phyloP scores from a whole-genome alignment of 495 filamentous ascomycete species.

The Cercophora sp. region DNA sequence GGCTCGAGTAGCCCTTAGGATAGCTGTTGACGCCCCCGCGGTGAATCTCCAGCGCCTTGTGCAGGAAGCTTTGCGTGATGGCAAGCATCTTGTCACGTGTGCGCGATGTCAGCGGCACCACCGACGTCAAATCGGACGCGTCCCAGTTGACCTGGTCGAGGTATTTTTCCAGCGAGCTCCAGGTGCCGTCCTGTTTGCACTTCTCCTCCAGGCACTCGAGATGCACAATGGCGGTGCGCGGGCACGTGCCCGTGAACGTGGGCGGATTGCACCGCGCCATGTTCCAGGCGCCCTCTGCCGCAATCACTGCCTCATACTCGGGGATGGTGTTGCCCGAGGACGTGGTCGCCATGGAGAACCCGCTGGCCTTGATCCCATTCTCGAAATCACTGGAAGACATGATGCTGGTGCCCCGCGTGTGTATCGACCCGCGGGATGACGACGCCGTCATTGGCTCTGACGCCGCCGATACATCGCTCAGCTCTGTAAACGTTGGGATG shows the following conservation, averaged over 20 bases:
- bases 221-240: conserved; percentile 54
- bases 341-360: conserved; percentile 20
- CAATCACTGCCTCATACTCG: conserved; percentile 50
- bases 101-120: conserved; percentile 44
- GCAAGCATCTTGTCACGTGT: conserved; percentile 61
- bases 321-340: conserved; percentile 30
- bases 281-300: conserved; percentile 53
- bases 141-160: conserved; percentile 34
- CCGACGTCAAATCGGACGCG: conserved; percentile 38
- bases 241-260: conserved; percentile 48
- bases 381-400: conserved; percentile 39
- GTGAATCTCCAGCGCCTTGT: conserved; percentile 60
- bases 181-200: conserved; percentile 50
- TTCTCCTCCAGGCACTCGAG: conserved; percentile 55
- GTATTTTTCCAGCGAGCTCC: conserved; percentile 40
- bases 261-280: conserved; percentile 54
- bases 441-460: conserved; percentile 34
- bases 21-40: conserved; percentile 34
- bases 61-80: conserved; percentile 59
- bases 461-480: conserved; percentile 30
- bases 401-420: conserved; percentile 44
- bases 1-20: conserved; percentile 34
- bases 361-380: conserved; percentile 26
- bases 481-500: conserved; percentile 28
- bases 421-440: conserved; percentile 39